Percentiles rank a stretch among this genome's conserved stretches.
phyloP scores from a whole-genome alignment of 345 rosid species.

The Viola odorata region DNA sequence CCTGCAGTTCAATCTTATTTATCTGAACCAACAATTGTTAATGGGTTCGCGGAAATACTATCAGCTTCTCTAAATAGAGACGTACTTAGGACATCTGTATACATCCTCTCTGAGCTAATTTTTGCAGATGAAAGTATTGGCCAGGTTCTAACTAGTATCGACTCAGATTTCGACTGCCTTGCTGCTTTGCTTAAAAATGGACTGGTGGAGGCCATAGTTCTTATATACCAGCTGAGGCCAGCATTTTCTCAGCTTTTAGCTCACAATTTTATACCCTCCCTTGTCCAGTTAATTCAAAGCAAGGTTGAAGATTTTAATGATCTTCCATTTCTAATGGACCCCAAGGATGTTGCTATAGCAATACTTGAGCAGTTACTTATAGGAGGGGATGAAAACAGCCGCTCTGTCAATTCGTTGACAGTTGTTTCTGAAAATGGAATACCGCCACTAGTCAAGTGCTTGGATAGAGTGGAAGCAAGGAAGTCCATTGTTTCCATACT shows the following conservation, averaged over 20 bases:
- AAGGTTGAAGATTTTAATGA: slow-evolving; percentile 33
- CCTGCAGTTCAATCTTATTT: slow-evolving; percentile 46
- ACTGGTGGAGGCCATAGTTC: slow-evolving; percentile 50
- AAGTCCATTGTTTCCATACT: slow-evolving; percentile 43
- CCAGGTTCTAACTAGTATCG: slow-evolving; percentile 48
- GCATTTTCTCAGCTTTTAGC: slow-evolving; percentile 43
- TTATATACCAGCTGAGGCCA: slow-evolving; percentile 50
- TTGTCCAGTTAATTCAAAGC: slow-evolving; percentile 38
- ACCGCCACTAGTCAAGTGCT: slow-evolving; percentile 43
- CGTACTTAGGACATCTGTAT: slow-evolving; percentile 41
- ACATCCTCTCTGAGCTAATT: slow-evolving; percentile 47
- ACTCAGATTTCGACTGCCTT: slow-evolving; percentile 55
- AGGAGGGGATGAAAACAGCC: slow-evolving; percentile 44
- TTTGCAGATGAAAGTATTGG: slow-evolving; percentile 38
- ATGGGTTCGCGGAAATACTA: slow-evolving; percentile 52
- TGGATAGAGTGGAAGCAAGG: slow-evolving; percentile 42
- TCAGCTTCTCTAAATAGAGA: slow-evolving; percentile 53
- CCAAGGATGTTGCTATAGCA: slow-evolving; percentile 49
- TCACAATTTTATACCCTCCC: slow-evolving; percentile 48
- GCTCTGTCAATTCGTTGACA: slow-evolving; percentile 31
- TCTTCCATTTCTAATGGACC: slow-evolving; percentile 38
- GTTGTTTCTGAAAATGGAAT: slow-evolving; percentile 47
- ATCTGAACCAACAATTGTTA: slow-evolving; percentile 39
- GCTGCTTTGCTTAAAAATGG: slow-evolving; percentile 58
- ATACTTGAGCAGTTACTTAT: slow-evolving; percentile 56